Evolutionary conservation across 1,139 yeast genomes (phyloP).

Genomic region (Maudiozyma humilis): DNA sequence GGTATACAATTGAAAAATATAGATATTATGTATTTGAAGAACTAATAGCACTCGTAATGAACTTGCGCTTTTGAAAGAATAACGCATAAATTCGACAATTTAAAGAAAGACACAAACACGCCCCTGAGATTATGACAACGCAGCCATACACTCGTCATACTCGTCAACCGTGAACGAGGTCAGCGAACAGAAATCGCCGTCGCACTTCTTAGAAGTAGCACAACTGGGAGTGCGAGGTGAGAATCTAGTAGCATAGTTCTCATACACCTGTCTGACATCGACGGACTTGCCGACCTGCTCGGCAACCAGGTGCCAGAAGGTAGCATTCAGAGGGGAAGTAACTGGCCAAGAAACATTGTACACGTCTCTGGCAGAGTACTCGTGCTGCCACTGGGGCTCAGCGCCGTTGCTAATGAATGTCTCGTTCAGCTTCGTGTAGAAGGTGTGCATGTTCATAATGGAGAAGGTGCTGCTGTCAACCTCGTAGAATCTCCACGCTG

Average conservation of each 20-base stretch:
- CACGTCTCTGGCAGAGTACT: neutral
- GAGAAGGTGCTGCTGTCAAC: constrained; percentile 2
- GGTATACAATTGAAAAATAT: too few relatives aligned
- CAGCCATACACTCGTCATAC: neutral
- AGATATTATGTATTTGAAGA: too few relatives aligned
- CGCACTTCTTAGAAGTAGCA: neutral
- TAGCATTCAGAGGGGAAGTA: constrained; percentile 3
- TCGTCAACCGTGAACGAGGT: neutral
- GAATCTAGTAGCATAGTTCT: neutral
- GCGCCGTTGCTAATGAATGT: neutral
- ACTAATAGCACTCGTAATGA: too few relatives aligned
- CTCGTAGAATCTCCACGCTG: constrained; percentile 3
- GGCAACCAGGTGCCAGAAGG: constrained; percentile 1
- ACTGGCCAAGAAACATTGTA: neutral
- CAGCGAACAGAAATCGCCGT: constrained; percentile 1
- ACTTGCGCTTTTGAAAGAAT: too few relatives aligned
- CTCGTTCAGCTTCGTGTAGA: neutral
- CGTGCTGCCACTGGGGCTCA: neutral
- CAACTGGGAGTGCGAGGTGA: neutral
- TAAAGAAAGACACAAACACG: too few relatives aligned
- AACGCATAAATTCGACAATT: too few relatives aligned
- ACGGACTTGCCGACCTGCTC: neutral
- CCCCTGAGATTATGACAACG: too few relatives aligned
- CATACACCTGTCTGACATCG: neutral
- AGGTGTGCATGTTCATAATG: constrained; percentile 1